A percentile compares a stretch with the other conserved stretches of the same genome.
Evolutionary conservation across 305 asterid genomes (phyloP).

Genomic region (Euphrasia arctica): DNA sequence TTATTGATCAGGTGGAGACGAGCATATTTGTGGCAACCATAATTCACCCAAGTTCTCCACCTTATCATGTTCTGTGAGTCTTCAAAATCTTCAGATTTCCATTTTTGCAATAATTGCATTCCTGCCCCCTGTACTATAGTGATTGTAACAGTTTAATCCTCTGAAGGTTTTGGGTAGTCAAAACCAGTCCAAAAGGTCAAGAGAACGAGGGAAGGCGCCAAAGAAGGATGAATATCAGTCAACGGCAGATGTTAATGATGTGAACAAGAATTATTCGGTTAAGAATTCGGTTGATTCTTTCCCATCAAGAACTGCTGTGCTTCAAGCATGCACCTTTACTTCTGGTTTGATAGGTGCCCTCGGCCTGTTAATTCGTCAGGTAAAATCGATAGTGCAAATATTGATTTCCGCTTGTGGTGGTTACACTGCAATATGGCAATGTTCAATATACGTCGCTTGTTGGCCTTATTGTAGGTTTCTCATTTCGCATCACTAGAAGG

Average conservation of each 20-base stretch:
- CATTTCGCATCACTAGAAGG: slow-evolving; percentile 66
- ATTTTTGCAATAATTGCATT: background rate
- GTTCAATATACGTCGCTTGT: background rate
- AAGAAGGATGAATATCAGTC: slow-evolving; percentile 34
- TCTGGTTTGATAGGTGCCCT: slow-evolving; percentile 58
- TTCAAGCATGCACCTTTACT: slow-evolving; percentile 73
- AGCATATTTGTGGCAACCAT: slow-evolving; percentile 31
- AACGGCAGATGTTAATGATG: slow-evolving; percentile 33
- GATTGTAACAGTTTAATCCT: too few species aligned
- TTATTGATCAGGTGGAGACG: slow-evolving; percentile 37
- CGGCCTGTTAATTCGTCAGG: slow-evolving; percentile 74
- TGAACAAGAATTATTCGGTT: slow-evolving; percentile 25
- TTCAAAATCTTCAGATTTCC: slow-evolving; percentile 13
- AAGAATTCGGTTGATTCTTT: slow-evolving; percentile 20
- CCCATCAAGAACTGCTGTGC: slow-evolving; percentile 74
- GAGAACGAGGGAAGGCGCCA: slow-evolving; percentile 34
- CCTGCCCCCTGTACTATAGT: background rate
- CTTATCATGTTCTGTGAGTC: slow-evolving; percentile 50
- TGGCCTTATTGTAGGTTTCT: slow-evolving; percentile 56
- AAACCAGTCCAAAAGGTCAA: slow-evolving; percentile 46
- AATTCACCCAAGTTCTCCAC: slow-evolving; percentile 28
- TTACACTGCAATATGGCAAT: too few species aligned
- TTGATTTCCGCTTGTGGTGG: too few species aligned
- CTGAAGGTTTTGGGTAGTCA: slow-evolving; percentile 46
- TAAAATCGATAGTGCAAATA: slow-evolving; percentile 14